Evolutionary conservation across 1,139 yeast species (phyloP).

Genomic region (Nakaseomyces uthaithaninus): DNA sequence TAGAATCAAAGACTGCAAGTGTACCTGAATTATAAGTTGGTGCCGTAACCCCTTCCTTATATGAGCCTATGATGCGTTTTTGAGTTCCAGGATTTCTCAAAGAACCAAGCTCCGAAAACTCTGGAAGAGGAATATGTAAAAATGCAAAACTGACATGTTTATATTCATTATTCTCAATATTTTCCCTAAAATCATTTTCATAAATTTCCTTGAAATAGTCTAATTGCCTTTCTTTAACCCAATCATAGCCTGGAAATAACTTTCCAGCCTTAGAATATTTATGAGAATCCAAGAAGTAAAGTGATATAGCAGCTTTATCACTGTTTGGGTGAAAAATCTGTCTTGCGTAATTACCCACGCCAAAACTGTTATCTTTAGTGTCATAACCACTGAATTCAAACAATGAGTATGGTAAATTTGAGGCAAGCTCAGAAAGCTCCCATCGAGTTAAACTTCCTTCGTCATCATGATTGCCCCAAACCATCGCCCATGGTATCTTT

Average conservation of each 20-base stretch:
- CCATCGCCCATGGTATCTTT: constrained; percentile 70
- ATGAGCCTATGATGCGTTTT: constrained; percentile 48
- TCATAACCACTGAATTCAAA: constrained; percentile 55
- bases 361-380: constrained; percentile 40
- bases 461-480: constrained; percentile 64
- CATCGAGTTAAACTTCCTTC: constrained; percentile 62
- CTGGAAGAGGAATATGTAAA: constrained; percentile 89
- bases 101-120: constrained; percentile 46
- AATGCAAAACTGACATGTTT: constrained; percentile 71
- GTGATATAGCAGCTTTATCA: constrained; percentile 34
- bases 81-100: constrained; percentile 19
- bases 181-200: constrained; percentile 21
- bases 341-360: constrained; percentile 70
- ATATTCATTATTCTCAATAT: constrained; percentile 33
- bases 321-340: constrained; percentile 36
- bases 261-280: constrained; percentile 58
- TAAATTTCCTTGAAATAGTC: constrained; percentile 46
- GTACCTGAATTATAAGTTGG: constrained; percentile 65
- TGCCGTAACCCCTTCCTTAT: constrained; percentile 69
- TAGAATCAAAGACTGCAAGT: constrained; percentile 44
- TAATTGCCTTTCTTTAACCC: constrained; percentile 69
- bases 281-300: constrained; percentile 81
- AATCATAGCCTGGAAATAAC: constrained; percentile 71
- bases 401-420: constrained; percentile 57
- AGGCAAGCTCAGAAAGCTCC: constrained; percentile 50